Evolutionary conservation across 2,329 filamentous ascomycete species (phyloP).

Genomic region (Colletotrichum chrysophilum): DNA sequence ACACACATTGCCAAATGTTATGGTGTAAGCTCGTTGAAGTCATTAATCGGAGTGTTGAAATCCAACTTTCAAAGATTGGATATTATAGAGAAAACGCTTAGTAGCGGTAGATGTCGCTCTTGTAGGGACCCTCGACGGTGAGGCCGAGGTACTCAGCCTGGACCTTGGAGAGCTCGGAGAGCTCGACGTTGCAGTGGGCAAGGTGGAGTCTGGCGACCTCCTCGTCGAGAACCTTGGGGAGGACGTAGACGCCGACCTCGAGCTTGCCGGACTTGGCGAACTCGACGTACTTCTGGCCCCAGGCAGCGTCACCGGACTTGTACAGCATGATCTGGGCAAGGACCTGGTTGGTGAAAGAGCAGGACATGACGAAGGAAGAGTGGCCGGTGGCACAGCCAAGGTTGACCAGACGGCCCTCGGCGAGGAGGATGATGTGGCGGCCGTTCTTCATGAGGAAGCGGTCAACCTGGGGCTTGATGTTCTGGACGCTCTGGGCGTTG

Average conservation of each 20-base stretch:
- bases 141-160: slow-evolving; percentile 97
- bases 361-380: slow-evolving; percentile 99
- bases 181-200: slow-evolving; percentile 91
- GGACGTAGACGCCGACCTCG: slow-evolving; percentile 89
- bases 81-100: slow-evolving; percentile 42
- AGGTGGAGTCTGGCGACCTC: slow-evolving; percentile 96
- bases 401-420: slow-evolving; percentile 99
- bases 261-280: slow-evolving; percentile 94
- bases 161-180: slow-evolving; percentile 81
- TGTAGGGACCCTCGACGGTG: slow-evolving; percentile 87
- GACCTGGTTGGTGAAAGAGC: slow-evolving; percentile 99
- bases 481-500: slow-evolving; percentile 90
- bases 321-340: slow-evolving; percentile 98
- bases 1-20: slow-evolving; percentile 34
- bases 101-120: slow-evolving; percentile 77
- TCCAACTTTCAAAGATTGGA: slow-evolving; percentile 22
- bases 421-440: slow-evolving; percentile 97
- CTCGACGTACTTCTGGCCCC: slow-evolving; percentile 93
- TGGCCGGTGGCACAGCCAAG: slow-evolving; percentile 98
- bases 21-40: slow-evolving; percentile 24
- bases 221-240: slow-evolving; percentile 99
- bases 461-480: slow-evolving; percentile 99
- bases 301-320: slow-evolving; percentile 89
- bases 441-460: slow-evolving; percentile 94
- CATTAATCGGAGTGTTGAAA: slow-evolving; percentile 24